Conservation (phyloP, 1,139 yeast species). For the Debaryomycetaceae sp. region DNA sequence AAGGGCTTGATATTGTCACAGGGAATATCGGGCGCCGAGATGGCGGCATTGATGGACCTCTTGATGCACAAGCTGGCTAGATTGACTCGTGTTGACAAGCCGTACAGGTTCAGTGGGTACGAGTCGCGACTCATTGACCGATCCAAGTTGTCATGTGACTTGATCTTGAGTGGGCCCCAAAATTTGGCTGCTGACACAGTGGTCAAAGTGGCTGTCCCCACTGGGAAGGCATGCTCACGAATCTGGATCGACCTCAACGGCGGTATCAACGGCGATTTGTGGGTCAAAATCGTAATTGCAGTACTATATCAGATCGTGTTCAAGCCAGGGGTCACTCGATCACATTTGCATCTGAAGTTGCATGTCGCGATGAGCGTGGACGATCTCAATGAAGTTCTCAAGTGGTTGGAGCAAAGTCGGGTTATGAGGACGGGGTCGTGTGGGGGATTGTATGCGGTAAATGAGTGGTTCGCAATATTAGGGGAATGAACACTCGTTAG, state of each 20-base stretch:
- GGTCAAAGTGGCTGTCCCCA: slow-evolving; percentile 41
- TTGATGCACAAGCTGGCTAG: slow-evolving; percentile 27
- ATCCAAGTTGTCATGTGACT: slow-evolving; percentile 60
- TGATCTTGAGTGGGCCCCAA: slow-evolving; percentile 26
- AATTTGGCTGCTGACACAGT: slow-evolving; percentile 3
- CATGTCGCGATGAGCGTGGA: slow-evolving; percentile 37
- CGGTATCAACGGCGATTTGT: slow-evolving; percentile 50
- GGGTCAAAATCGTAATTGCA: slow-evolving; percentile 53
- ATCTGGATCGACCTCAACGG: slow-evolving; percentile 74
- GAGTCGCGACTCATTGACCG: slow-evolving; percentile 61
- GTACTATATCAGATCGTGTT: slow-evolving; percentile 49
- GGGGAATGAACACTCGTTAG: slow-evolving; percentile 16
- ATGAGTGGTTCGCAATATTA: slow-evolving; percentile 50
- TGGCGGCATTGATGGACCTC: slow-evolving; percentile 50
- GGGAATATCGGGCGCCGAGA: slow-evolving; percentile 53
- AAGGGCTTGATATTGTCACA: slow-evolving; percentile 58
- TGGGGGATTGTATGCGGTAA: slow-evolving; percentile 47
- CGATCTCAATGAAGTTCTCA: slow-evolving; percentile 49
- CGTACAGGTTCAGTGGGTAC: slow-evolving; percentile 49
- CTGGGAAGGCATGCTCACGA: slow-evolving; percentile 59
- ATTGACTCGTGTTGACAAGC: slow-evolving; percentile 51
- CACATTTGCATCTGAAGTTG: slow-evolving; percentile 30
- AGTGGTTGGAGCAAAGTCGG: slow-evolving; percentile 52
- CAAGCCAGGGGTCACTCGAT: slow-evolving; percentile 59
- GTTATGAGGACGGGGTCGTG: slow-evolving; percentile 16